Percentiles rank a stretch among this genome's conserved stretches.
phyloP scores from a whole-genome alignment of 2,329 filamentous ascomycete genomes.

The Pseudocercospora ulei region DNA sequence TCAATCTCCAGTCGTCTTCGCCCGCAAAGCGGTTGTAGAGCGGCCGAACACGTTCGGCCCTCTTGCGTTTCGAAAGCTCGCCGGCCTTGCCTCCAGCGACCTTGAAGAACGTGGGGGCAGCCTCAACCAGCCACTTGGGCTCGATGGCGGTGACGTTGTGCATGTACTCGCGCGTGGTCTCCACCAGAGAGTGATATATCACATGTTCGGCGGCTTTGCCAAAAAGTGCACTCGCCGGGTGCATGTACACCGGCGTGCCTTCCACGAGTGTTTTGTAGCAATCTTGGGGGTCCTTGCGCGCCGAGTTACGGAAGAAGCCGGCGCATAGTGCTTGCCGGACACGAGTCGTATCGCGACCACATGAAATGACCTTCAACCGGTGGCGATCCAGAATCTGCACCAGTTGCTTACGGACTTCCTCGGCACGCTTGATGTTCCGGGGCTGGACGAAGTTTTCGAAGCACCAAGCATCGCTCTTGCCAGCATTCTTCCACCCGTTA shows the following conservation, averaged over 20 bases:
- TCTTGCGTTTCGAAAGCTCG: slow-evolving; percentile 72
- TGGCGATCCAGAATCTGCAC: slow-evolving; percentile 91
- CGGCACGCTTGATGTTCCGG: slow-evolving; percentile 73
- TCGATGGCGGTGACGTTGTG: slow-evolving; percentile 87
- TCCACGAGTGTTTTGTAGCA: slow-evolving; percentile 97
- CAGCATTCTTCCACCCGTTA: slow-evolving; percentile 85
- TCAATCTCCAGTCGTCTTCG: slow-evolving; percentile 91
- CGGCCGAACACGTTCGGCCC: slow-evolving; percentile 88
- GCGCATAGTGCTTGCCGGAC: slow-evolving; percentile 82
- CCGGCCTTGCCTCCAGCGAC: slow-evolving; percentile 70
- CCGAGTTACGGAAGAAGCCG: slow-evolving; percentile 91
- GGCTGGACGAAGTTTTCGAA: slow-evolving; percentile 97
- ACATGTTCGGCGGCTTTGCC: slow-evolving; percentile 96
- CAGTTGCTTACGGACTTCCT: slow-evolving; percentile 86
- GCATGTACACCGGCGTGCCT: slow-evolving; percentile 87
- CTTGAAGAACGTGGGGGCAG: slow-evolving; percentile 98
- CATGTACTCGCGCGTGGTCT: slow-evolving; percentile 98
- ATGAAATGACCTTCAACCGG: slow-evolving; percentile 69
- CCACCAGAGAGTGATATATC: slow-evolving; percentile 79
- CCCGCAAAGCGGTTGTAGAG: slow-evolving; percentile 85
- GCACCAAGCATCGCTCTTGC: slow-evolving; percentile 81
- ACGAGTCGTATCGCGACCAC: slow-evolving; percentile 75
- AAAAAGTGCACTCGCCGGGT: slow-evolving; percentile 83
- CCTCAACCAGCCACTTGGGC: slow-evolving; percentile 86
- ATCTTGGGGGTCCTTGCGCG: slow-evolving; percentile 89